Conservation (phyloP, 2,329 filamentous ascomycete genomes). For the Penicillium griseofulvum region DNA sequence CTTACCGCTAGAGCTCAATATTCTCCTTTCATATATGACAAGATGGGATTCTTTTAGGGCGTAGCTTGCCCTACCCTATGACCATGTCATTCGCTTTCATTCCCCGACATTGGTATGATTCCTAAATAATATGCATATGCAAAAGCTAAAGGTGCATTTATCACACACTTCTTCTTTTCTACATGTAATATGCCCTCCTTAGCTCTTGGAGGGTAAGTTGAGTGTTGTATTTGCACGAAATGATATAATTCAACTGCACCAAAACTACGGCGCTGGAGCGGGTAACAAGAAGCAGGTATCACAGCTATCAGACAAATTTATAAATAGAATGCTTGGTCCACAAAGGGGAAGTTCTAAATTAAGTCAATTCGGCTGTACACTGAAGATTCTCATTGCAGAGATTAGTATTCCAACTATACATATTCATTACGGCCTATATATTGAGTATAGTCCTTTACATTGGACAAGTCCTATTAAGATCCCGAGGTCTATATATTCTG, state of each 20-base stretch:
- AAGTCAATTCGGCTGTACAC: neutral
- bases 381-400: neutral
- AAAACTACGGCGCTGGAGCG: neutral
- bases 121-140: neutral
- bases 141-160: neutral
- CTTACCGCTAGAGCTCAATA: no score
- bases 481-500: neutral
- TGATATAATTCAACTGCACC: neutral
- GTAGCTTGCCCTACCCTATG: no score
- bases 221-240: neutral
- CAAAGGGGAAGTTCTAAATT: neutral
- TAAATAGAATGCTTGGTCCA: no score
- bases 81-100: neutral
- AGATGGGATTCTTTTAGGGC: no score
- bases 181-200: neutral
- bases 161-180: neutral
- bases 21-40: no score
- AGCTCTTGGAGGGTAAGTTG: neutral
- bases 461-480: neutral
- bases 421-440: neutral
- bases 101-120: neutral
- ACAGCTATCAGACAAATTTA: neutral
- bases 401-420: neutral
- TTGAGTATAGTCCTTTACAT: neutral
- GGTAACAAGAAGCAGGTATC: neutral